Evolutionary conservation across 2,329 filamentous ascomycete species (phyloP).

Genomic region (Calonectria leucothoes): DNA sequence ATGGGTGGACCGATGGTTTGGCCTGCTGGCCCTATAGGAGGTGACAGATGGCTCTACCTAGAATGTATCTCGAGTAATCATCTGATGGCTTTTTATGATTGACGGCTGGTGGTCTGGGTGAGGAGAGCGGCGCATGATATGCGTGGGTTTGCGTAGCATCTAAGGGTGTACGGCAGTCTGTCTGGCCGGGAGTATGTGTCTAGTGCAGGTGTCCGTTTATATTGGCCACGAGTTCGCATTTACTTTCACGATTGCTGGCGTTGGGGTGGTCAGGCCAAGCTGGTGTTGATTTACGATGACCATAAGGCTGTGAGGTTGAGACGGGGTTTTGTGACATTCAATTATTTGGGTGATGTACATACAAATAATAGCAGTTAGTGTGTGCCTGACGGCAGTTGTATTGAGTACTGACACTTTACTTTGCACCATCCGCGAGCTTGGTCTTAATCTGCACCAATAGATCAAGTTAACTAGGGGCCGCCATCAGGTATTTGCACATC

Average conservation of each 20-base stretch:
- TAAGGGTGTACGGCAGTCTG: conserved; percentile 23
- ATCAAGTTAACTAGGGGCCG: not conserved
- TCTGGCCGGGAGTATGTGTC: conserved; percentile 22
- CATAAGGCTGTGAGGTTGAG: not conserved
- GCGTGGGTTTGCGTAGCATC: conserved; percentile 36
- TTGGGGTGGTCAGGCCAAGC: conserved; percentile 22
- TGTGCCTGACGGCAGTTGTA: not conserved
- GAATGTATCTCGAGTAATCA: conserved; percentile 47
- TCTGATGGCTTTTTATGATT: conserved; percentile 41
- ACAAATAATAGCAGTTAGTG: not conserved
- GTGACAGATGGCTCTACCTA: conserved; percentile 40
- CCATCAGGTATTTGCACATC: not conserved
- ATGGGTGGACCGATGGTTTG: conserved; percentile 27
- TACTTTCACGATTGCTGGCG: conserved; percentile 22
- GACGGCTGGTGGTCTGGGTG: conserved; percentile 40
- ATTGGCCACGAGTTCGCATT: conserved; percentile 19
- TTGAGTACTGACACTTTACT: too few species aligned
- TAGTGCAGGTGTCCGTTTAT: conserved; percentile 26
- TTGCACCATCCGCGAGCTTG: too few species aligned
- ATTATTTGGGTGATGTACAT: not conserved
- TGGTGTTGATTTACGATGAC: not conserved
- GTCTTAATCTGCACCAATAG: not conserved
- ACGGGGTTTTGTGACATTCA: not conserved
- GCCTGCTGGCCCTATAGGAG: conserved; percentile 28
- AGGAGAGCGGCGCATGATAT: conserved; percentile 36